A percentile compares a stretch with the other conserved stretches of the same genome.
Evolutionary conservation across 495 filamentous ascomycete species (phyloP).

Genomic region (Pyronema omphalodes): DNA sequence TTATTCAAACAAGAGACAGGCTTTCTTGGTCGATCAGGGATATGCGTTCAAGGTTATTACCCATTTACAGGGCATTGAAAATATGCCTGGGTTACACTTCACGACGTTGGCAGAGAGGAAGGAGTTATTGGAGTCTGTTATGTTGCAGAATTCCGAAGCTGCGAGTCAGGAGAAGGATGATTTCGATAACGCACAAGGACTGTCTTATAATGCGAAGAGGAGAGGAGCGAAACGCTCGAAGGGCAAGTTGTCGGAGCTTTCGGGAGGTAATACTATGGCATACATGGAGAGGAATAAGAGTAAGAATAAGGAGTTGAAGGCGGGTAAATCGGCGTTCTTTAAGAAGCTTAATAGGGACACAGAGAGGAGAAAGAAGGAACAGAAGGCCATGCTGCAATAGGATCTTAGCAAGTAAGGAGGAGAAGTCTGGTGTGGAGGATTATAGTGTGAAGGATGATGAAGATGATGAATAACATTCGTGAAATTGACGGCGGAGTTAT

Average conservation of each 20-base stretch:
- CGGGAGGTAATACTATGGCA: constrained; percentile 87
- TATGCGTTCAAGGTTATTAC: constrained; percentile 99
- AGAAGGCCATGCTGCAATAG: constrained; percentile 6
- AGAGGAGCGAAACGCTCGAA: constrained; percentile 55
- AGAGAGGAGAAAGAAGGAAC: constrained; percentile 40
- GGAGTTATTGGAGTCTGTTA: constrained; percentile 78
- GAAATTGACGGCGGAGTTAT: too few relatives aligned
- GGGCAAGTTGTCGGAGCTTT: constrained; percentile 65
- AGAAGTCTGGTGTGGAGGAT: too few relatives aligned
- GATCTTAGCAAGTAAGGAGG: too few relatives aligned
- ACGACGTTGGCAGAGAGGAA: constrained; percentile 61
- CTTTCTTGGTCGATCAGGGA: constrained; percentile 94
- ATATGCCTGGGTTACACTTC: constrained; percentile 63
- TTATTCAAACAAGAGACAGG: constrained; percentile 91
- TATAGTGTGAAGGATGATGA: too few relatives aligned
- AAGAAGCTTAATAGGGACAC: constrained; percentile 67
- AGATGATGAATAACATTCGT: too few relatives aligned
- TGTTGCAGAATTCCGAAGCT: constrained; percentile 69
- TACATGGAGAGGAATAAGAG: constrained; percentile 76
- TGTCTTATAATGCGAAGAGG: constrained; percentile 24
- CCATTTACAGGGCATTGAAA: constrained; percentile 77
- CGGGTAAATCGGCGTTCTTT: constrained; percentile 44
- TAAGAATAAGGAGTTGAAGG: constrained; percentile 64
- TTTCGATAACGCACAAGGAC: constrained; percentile 40
- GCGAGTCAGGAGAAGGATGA: constrained; percentile 67